A percentile compares a stretch with the other conserved stretches of the same genome.
Evolutionary conservation across 2,329 filamentous ascomycete genomes (phyloP).

Genomic region (Fusarium torreyae): DNA sequence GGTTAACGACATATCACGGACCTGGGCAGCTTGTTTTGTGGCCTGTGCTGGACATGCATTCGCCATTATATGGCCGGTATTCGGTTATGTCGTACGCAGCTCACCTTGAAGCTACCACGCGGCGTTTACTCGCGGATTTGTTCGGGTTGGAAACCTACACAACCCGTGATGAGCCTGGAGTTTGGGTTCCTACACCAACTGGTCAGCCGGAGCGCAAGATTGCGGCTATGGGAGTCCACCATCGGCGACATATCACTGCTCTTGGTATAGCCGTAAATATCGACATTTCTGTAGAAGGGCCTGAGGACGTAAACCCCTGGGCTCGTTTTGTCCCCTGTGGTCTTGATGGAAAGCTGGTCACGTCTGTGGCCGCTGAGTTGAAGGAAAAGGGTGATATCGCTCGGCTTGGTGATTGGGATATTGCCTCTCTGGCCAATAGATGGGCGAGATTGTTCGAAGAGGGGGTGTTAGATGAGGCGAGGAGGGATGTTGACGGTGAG

Average conservation of each 20-base stretch:
- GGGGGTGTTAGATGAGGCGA: conserved; percentile 50
- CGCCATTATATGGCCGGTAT: conserved; percentile 68
- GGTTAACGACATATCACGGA: conserved; percentile 94
- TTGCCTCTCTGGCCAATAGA: conserved; percentile 48
- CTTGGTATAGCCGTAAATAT: conserved; percentile 89
- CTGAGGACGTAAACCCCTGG: conserved; percentile 65
- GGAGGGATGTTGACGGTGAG: conserved; percentile 43
- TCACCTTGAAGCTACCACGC: conserved; percentile 82
- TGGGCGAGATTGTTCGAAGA: conserved; percentile 57
- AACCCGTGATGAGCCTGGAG: conserved; percentile 84
- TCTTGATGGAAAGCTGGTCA: conserved; percentile 82
- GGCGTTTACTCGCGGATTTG: conserved; percentile 69
- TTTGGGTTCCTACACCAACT: conserved; percentile 73
- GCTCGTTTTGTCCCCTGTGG: conserved; percentile 91
- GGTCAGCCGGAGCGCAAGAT: conserved; percentile 76
- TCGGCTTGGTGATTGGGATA: conserved; percentile 46
- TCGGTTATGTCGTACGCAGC: conserved; percentile 83
- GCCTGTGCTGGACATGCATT: conserved; percentile 86
- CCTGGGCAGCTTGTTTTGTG: conserved; percentile 95
- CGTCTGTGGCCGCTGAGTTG: conserved; percentile 76
- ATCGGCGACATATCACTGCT: conserved; percentile 85
- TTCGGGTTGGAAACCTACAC: conserved; percentile 72
- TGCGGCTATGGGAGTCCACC: conserved; percentile 91
- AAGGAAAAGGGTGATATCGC: conserved; percentile 27
- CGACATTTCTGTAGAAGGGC: conserved; percentile 67